Evolutionary conservation across 352 stramenopile genomes (phyloP).

Genomic region (Thraustotheca clavata): DNA sequence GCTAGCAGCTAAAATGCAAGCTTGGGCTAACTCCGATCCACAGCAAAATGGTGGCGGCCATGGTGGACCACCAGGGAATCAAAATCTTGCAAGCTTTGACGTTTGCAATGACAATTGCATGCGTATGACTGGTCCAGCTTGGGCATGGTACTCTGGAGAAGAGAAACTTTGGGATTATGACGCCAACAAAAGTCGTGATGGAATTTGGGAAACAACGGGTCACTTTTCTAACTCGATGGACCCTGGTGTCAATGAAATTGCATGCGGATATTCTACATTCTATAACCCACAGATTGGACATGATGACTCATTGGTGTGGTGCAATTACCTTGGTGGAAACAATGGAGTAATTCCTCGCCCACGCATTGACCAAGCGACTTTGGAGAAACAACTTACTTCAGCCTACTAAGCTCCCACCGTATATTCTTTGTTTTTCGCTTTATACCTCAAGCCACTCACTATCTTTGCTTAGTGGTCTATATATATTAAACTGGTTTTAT

Average conservation of each 20-base stretch:
- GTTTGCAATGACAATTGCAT: constrained; percentile 15
- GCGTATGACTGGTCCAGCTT: neutral
- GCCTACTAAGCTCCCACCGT: too few relatives aligned
- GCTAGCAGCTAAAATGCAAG: constrained; percentile 13
- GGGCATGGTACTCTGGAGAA: constrained; percentile 11
- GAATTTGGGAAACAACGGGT: constrained; percentile 14
- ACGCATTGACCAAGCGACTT: neutral
- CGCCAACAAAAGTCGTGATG: constrained; percentile 8
- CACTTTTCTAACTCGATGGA: constrained; percentile 22
- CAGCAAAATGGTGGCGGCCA: constrained; percentile 8
- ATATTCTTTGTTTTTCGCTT: too few relatives aligned
- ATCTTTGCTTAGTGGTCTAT: too few relatives aligned
- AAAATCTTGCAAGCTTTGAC: constrained; percentile 15
- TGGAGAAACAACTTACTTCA: neutral
- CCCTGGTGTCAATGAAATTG: constrained; percentile 17
- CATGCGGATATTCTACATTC: constrained; percentile 19
- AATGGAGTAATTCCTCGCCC: constrained; percentile 9
- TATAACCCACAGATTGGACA: neutral
- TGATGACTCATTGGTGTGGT: constrained; percentile 16
- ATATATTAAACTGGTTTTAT: too few relatives aligned
- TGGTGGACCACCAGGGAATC: constrained; percentile 13
- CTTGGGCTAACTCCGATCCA: constrained; percentile 2
- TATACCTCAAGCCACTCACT: too few relatives aligned
- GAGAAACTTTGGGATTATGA: constrained; percentile 18
- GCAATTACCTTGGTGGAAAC: constrained; percentile 20